Base-by-base conservation (phyloP, 306 rosid species). In the Ochetophila trinervis region DNA sequence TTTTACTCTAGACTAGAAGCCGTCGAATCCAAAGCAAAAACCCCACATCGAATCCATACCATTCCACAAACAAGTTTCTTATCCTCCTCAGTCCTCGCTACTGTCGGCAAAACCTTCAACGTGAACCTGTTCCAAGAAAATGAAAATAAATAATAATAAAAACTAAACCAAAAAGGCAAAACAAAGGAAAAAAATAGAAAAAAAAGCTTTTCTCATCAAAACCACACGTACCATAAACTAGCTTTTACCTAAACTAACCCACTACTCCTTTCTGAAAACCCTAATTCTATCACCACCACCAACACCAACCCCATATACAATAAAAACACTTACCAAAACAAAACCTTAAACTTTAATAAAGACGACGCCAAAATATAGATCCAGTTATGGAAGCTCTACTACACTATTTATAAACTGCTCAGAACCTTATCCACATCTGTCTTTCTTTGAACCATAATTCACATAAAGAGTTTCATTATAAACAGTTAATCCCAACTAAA, bases 61-160 rank as follows among this genome's bases (percentile, higher is more conserved):
- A 8, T 40, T 40, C 45, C 45, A 40, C 45, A 40, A 40, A 40
- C 11, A 1, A 40, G 45, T 8, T 9, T 40, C 45, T 40, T 9
- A 40, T 8, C 12, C 12, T 12, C 30, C 35, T 40, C 32, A 66
- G 63, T 66, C 8, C 70, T 57, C 65, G 20, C 57, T 34, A 14
- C 21, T 75, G 81, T 74, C 85, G 76, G 83, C 62, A 40, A 40
- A 44, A 49, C 60, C 58, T 27, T 22, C 74, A 50, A 61, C 57
- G 56, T 65, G 49, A 53, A 49, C 5, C 45, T 69, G 71, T 49
- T 51, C 6, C 11, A 14, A 27, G 32, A 27, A 27, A 27, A 27
- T 1, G 4, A 27, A 27, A 27, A 40, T 6, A 40, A 40, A 40
- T 0, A 10, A 5, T 0, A 36, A 36, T 5, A 2, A 36, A 36